Evolutionary conservation across 2,329 filamentous ascomycete genomes (phyloP), one percentile per base, ranked within the genome.

Genomic region (Pestalotiopsis sp.): DNA sequence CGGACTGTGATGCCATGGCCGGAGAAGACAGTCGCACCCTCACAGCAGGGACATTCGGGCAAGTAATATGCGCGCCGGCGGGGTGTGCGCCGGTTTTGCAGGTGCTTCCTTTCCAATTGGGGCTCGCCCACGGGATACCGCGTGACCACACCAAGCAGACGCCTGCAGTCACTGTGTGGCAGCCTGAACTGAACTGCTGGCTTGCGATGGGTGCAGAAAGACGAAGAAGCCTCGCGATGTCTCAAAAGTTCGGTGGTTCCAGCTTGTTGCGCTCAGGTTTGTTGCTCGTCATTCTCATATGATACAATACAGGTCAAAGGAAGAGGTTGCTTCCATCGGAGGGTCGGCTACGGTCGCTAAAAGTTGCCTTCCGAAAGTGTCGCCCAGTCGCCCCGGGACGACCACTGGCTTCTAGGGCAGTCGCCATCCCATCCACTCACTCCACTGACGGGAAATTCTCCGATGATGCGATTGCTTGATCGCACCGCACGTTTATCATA

Each of bases 1-100:
- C 71, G 58, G 70, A 68, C 55, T 75, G 73, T 68, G 73, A 70
- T 71, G 76, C 75, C 55, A 63, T 70, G 30, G 24, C 22, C 26
- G 48, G 57, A 57, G 22, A 26, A 35, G 9, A 35, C 56, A 26
- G 20, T 26, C 9, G 56, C 10, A 22, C 14, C 9, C 10, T 11
- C 35, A 13, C 56, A 26, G 30, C 26, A 26, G 22, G 56, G 22
- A 13, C 10, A 26, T 35, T 20, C 14, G 56, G 22, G 26, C 22
- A 14, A 26, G 22, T 22, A 7, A 9, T 11, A 57, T 35, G 20
- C 24, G 30, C 26, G 58, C 26, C 24, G n/a, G 30, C 26, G 22
- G 30, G 26, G 14, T 60, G 26, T 20, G 26, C 26, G 26, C 35
- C 26, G 30, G n/a, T 61, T 14, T 61, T 20, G 58, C 58, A 26